Evolutionary conservation across 1,139 yeast genomes (phyloP), one percentile per base, ranked within the genome.

Genomic region (Magnusiomyces suaveolens): DNA sequence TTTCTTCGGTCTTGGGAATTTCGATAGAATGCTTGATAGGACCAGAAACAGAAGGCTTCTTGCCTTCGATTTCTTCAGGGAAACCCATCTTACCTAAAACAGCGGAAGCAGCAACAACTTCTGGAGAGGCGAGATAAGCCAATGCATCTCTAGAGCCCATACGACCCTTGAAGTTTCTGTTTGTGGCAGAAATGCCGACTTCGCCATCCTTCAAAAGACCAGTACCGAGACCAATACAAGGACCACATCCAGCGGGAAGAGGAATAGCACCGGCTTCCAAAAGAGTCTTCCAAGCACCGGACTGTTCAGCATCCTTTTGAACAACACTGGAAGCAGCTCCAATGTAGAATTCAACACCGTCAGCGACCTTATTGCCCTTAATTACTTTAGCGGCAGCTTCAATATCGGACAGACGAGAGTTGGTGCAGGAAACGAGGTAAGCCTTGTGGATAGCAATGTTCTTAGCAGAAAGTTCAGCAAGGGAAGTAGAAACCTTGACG

Each of bases 211-310:
- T 83, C 63, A 92, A 76, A 60, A 92, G 75, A 53, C 99, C 99
- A 43, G 94, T 78, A 58, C 99, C 99, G 56, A 92, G 78, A 48
- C 99, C 99, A 66, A 92, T 92, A 75, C 99, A 92, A 43, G 99
- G 99, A 51, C 99, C 99, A 74, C 99, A 92, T 25, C 99, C 99
- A 21, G 98, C 96, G 20, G 97, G 97, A 63, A 92, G 79, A 41
- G 97, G 90, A 64, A 75, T 87, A 56, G 97, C 96, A 52, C 99
- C 99, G 16, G 97, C 95, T 55, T 84, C 92, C 48, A 92, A 66
- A 54, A 94, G 78, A 38, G 81, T 82, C 64, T 89, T 79, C 98
- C 99, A 94, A 14, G 95, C 94, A 57, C 98, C 98, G 52, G 72
- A 75, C 47, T 81, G 79, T 72, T 87, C 96, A 50, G 98, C 97